Evolutionary conservation across 345 rosid genomes (phyloP), one percentile per base, ranked within the genome.

Genomic region (Gossypium stocksii): DNA sequence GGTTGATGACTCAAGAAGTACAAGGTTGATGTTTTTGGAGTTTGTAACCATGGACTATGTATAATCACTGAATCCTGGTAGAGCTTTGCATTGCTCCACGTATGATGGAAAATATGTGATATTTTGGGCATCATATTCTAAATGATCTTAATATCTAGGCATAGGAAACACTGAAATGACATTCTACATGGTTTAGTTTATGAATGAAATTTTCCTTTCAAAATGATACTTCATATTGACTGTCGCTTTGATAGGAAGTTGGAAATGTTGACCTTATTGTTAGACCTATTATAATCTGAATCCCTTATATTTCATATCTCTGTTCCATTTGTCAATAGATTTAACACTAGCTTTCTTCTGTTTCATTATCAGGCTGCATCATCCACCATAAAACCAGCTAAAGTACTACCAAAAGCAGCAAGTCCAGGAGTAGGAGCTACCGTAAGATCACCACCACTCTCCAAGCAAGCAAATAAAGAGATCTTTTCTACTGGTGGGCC

Each of bases 311-410:
- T 67, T 67, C 27, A 22, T 23, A 67, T 67, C 51, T 48, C 25
- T 15, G 22, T 67, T 52, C 27, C 60, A 70, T 56, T 52, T 29
- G 9, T 38, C 7, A 19, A n/a, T 27, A 34, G 29, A 69, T 69
- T 54, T 56, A 71, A 34, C 3, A 14, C 12, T 38, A 49, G 25
- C 22, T 60, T 38, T 23, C 53, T 51, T 57, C 12, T 69, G 3
- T 78, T 59, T 54, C 46, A 48, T 62, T 71, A 62, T 48, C 74
- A 83, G 88, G 80, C 80, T 51, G 71, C 60, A 41, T 58, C 78
- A 56, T 77, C 76, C 22, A 85, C 69, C 70, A 23, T 72, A 22
- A 78, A 46, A 68, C 78, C 80, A 38, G 73, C 75, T 46, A 84
- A 77, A 62, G 56, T 27, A n/a, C 73, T 2, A 53, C 73, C 45